Base-by-base conservation (phyloP, 106 monocot species). In the Ottelia alismoides region DNA sequence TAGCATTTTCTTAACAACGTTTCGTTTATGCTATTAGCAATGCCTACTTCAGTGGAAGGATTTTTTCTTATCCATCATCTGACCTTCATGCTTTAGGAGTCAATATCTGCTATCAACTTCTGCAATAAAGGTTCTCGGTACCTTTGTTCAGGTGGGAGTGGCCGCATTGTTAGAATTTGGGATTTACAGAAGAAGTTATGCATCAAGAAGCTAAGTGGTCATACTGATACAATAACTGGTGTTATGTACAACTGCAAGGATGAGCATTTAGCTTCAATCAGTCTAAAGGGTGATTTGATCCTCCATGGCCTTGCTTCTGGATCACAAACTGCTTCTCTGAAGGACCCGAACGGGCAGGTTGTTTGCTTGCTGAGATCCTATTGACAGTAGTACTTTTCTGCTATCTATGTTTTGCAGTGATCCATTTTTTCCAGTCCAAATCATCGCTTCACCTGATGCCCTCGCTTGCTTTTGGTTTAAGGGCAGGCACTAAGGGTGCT, bases 191-290 rank as follows among this genome's bases (percentile, higher is more conserved):
- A 81, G 66, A 96, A 96, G 49, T 74, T 76, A 2, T 96, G 96
- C 68, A 96, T 96, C 57, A 96, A 96, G 72, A 82, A 84, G 78
- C 64, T 96, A 62, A 84, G 68, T 51, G 96, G 96, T 43, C 96
- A 96, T 66, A 75, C 69, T 46, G 88, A 78, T 48, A 74, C 76
- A 16, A 82, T 96, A 47, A 96, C 89, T 44, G 88, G 96, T 47
- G 96, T 89, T 17, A 79, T 89, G 88, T 96, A 96, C 58, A 96
- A 96, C 32, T 85, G 76, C 60, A 84, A 79, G 60, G 88, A 96
- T 53, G 96, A 96, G 65, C 81, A 96, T 65, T 76, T 96, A 56
- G 88, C 96, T 52, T 96, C 88, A 16, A 78, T 96, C 40, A 96
- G 85, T 64, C 40, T 85, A 60, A 88, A 81, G 18, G 96, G 96